Base-by-base conservation (phyloP, 2,329 filamentous ascomycete genomes). In the Oidium heveae region DNA sequence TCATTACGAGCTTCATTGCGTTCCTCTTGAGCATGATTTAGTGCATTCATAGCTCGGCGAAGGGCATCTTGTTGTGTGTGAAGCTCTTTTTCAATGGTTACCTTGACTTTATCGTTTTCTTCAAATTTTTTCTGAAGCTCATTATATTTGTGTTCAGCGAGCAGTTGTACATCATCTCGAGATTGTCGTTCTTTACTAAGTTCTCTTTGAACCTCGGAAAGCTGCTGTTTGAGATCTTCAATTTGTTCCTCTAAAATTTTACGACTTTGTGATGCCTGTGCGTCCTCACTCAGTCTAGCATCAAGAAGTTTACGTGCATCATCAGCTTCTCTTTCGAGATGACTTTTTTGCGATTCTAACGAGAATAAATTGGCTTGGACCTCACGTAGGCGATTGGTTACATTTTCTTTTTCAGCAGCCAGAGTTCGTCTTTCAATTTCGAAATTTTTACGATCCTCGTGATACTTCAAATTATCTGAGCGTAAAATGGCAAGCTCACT, bases 31-130 rank as follows among this genome's bases (percentile, higher is more conserved):
- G 86, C 86, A 5, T 79, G 77, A 5, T 80, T 74, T 34, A 86
- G 79, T 50, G 85, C 82, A 66, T 94, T 87, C 60, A 83, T 86
- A 12, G 87, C 85, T 55, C 89, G 79, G 39, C 91, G 80, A 49
- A 95, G 75, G 12, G 85, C 84, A 64, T 98, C 89, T 66, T 95
- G 88, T 64, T 96, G 89, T 5, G 85, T 82, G 65, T 96, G 96
- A 66, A 98, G 81, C 67, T 96, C 89, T 67, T 95, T 96, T 67
- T 98, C 89, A 58, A 98, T 94, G 50, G 81, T 94, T 62, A 95
- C 94, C 68, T 98, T 98, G 32, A 86, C 82, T 59, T 95, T 87
- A 62, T 94, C 94, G 36, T 96, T 73, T 36, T 79, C 77, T 52
- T 93, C 82, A 61, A 80, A 94, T 59, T 96, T 87, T 28, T 88